These are phyloP conservation scores for Kodamaea kakaduensis DNA, from an alignment of 805 yeast genomes.

Conservation along the genomic window DNA sequence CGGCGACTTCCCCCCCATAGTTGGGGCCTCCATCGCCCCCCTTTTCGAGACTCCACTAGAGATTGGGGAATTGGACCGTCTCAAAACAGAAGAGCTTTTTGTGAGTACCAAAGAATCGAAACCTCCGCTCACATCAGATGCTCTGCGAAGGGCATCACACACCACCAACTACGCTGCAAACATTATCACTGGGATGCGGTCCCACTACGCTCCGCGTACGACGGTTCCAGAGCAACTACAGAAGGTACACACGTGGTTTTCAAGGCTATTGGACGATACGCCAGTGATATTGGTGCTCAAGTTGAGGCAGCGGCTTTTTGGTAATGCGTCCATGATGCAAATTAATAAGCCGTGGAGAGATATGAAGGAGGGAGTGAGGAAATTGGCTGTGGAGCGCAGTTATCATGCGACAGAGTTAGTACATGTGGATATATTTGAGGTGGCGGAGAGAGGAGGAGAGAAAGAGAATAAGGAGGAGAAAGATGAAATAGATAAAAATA, in stretches of 20 bases:
- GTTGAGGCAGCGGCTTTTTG: conserved; percentile 25
- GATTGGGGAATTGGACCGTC: conserved; percentile 14
- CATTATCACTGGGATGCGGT: conserved; percentile 24
- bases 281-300: conserved; percentile 30
- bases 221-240: conserved; percentile 12
- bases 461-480: not conserved
- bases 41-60: conserved; percentile 18
- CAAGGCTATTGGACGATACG: conserved; percentile 22
- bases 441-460: conserved; percentile 15
- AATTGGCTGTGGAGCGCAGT: conserved; percentile 16
- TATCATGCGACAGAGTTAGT: conserved; percentile 32
- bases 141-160: conserved; percentile 14
- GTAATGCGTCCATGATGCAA: conserved; percentile 20
- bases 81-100: conserved; percentile 9
- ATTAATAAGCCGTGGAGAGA: conserved; percentile 19
- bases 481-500: too few relatives aligned
- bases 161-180: conserved; percentile 23
- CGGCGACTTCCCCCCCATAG: conserved; percentile 23
- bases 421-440: conserved; percentile 25
- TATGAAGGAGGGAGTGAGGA: conserved; percentile 13
- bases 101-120: conserved; percentile 1
- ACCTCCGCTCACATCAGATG: conserved; percentile 7
- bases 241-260: conserved; percentile 29
- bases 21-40: conserved; percentile 16
- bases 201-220: conserved; percentile 20